Base-by-base conservation (phyloP, 352 stramenopile species). In the Phytophthora multivora region DNA sequence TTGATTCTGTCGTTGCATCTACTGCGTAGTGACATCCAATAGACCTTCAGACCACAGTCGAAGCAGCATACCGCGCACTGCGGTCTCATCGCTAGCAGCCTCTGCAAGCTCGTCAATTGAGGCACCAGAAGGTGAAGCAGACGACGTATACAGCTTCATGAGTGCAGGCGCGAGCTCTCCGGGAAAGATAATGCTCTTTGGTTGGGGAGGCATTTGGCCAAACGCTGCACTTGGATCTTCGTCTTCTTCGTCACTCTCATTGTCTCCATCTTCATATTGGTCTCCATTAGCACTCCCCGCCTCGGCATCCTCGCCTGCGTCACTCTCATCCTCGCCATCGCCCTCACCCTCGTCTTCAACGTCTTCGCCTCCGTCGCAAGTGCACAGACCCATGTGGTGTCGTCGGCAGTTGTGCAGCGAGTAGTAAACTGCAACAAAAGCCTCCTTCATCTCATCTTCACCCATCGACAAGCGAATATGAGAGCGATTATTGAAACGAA, bases 371-470 rank as follows among this genome's bases (percentile, higher is more conserved):
- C 59, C 60, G 19, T 59, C 66, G 7, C 63, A 53, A 36, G 69
- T 80, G 64, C 87, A 96, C 21, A 83, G 16, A 0, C 83, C 85
- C 87, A 96, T 96, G 70, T 96, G 87, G 70, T 96, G 87, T 49
- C 70, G 47, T 40, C 85, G 73, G 57, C 87, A 96, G 60, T 96
- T 96, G 47, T 75, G 54, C 35, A 83, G 57, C 54, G 85, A 91
- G 59, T 89, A 86, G 59, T 90, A 89, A 4, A 94, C 59, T 0
- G 81, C 73, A 53, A 92, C 76, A 50, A 85, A 78, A 19, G 80
- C 66, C 43, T 90, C 77, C 31, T 86, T 80, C 28, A 59, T 46
- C 12, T 87, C 79, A 31, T 92, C 84, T 41, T 85, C 71, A 39
- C 75, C 76, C 51, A 94, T 72, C 15, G 76, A 76, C 35, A 96